phyloP scores from a whole-genome alignment of 495 filamentous ascomycete genomes.

The Podospora comata region DNA sequence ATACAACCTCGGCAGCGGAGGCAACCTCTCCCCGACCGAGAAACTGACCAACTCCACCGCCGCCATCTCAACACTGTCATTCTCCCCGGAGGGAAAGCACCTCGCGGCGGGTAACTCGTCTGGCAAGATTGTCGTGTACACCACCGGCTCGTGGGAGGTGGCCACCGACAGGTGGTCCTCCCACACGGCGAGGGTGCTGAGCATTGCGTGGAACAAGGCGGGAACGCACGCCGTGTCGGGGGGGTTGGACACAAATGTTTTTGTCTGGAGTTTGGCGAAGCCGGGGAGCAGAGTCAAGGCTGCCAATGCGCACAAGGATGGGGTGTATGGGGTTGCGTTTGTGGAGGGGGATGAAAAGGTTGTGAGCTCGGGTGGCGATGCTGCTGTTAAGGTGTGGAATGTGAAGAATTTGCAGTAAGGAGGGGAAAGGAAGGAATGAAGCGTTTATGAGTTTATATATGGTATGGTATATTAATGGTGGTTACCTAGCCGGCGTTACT shows the following conservation, averaged over 20 bases:
- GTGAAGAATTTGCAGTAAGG: conserved; percentile 59
- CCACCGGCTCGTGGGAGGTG: conserved; percentile 51
- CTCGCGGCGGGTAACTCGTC: conserved; percentile 79
- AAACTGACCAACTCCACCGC: conserved; percentile 53
- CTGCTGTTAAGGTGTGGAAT: conserved; percentile 84
- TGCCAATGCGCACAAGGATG: conserved; percentile 88
- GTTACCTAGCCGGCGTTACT: too few relatives aligned
- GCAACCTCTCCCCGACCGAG: conserved; percentile 41
- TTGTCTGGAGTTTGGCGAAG: conserved; percentile 83
- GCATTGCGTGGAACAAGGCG: conserved; percentile 74
- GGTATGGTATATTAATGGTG: too few relatives aligned
- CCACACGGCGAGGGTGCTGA: conserved; percentile 82
- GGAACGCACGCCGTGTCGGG: conserved; percentile 80
- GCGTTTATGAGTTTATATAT: too few relatives aligned
- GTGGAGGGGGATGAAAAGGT: conserved; percentile 65
- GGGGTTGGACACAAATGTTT: conserved; percentile 82
- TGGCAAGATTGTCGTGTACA: conserved; percentile 81
- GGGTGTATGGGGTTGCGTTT: conserved; percentile 87
- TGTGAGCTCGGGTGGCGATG: conserved; percentile 79
- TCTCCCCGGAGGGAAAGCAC: conserved; percentile 67
- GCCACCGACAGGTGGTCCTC: conserved; percentile 82
- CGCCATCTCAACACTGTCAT: conserved; percentile 66
- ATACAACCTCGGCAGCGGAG: conserved; percentile 54
- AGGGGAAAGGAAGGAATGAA: not conserved
- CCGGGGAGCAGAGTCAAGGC: conserved; percentile 78